A percentile compares a stretch with the other conserved stretches of the same genome.
phyloP scores from a whole-genome alignment of 331 rosid species.

The Rosa hybrid region DNA sequence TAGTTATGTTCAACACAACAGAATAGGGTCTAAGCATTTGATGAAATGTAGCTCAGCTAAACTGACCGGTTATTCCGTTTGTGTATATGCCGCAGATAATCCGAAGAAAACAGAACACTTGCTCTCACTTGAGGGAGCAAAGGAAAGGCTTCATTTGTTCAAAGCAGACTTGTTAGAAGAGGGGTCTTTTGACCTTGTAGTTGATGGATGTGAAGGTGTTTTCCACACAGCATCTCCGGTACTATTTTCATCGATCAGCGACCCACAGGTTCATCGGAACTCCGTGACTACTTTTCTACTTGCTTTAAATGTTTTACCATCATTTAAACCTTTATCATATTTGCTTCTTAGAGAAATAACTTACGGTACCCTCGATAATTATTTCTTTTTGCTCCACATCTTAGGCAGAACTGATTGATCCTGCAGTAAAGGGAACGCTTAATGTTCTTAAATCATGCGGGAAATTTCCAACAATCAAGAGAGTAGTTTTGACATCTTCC shows the following conservation, averaged over 20 bases:
- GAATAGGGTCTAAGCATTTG: neutral
- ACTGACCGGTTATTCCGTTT: too few species aligned
- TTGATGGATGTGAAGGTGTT: conserved; percentile 23
- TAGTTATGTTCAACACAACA: neutral
- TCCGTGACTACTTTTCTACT: neutral
- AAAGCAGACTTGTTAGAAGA: conserved; percentile 21
- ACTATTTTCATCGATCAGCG: neutral
- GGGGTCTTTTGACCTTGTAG: conserved; percentile 11
- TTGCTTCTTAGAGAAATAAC: neutral
- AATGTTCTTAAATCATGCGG: too few species aligned
- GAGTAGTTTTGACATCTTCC: too few species aligned
- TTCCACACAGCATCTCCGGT: conserved; percentile 27
- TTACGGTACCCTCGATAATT: too few species aligned
- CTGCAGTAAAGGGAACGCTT: too few species aligned
- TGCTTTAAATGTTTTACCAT: neutral
- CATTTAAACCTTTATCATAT: neutral
- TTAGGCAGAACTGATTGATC: too few species aligned
- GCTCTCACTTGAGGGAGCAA: conserved; percentile 18
- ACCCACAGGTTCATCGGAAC: neutral
- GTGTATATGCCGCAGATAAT: conserved; percentile 6
- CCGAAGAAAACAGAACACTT: conserved; percentile 22
- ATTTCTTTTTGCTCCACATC: too few species aligned
- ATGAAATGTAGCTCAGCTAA: neutral
- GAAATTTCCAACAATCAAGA: too few species aligned
- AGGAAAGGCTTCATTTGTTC: conserved; percentile 25